Evolutionary conservation across 1,284 basidiomycete genomes (phyloP).

Genomic region (Microbotryum lychnidis-dioicae): DNA sequence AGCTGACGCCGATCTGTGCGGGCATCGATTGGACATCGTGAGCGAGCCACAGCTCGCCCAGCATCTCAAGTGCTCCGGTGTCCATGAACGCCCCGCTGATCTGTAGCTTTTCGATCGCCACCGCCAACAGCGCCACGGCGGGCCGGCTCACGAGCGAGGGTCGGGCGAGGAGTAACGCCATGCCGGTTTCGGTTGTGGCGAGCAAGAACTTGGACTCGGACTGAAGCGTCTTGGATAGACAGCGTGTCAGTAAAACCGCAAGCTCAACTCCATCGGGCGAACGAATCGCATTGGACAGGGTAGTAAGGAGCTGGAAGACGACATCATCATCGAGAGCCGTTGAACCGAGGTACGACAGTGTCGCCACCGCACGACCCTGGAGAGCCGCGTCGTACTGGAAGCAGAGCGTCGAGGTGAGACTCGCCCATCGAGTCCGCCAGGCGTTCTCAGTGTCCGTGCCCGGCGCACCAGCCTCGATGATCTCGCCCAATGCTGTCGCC

Average conservation of each 20-base stretch:
- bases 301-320: conserved; percentile 7
- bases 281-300: not conserved
- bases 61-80: conserved; percentile 56
- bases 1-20: conserved; percentile 62
- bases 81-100: conserved; percentile 46
- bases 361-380: conserved; percentile 79
- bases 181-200: conserved; percentile 57
- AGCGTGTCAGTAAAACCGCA: conserved; percentile 68
- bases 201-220: not conserved
- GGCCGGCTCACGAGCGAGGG: not conserved
- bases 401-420: conserved; percentile 78
- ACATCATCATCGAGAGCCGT: conserved; percentile 49
- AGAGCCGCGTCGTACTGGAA: conserved; percentile 87
- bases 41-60: not conserved
- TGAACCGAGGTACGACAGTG: conserved; percentile 68
- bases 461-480: conserved; percentile 59
- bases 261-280: conserved; percentile 43
- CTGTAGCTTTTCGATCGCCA: conserved; percentile 59
- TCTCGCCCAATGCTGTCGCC: conserved; percentile 55
- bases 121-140: conserved; percentile 48
- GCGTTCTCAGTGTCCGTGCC: conserved; percentile 71
- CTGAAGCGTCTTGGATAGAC: conserved; percentile 58
- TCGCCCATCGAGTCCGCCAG: conserved; percentile 90
- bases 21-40: conserved; percentile 46
- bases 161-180: not conserved